These are phyloP conservation scores for Calonectria hongkongensis DNA, from an alignment of 2,329 filamentous ascomycete genomes.

Conservation along the genomic window DNA sequence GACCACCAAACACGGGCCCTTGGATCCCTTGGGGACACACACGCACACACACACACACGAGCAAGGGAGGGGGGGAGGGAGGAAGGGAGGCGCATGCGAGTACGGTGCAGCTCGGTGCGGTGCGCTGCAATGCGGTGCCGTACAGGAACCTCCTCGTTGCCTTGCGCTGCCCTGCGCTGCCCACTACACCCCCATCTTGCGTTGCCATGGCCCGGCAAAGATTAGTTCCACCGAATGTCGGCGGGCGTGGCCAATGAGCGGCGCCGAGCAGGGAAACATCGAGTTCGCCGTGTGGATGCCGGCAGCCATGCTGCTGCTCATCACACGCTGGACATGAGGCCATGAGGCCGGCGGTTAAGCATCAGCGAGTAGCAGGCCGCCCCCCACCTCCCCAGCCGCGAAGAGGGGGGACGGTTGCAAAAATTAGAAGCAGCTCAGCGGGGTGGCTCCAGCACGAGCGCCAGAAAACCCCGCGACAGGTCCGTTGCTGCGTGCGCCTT, in stretches of 20 bases:
- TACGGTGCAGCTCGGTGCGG: constrained; percentile 24
- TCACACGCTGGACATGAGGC: constrained; percentile 47
- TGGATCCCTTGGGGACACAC: not conserved
- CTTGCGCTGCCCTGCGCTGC: constrained; percentile 22
- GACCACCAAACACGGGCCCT: constrained; percentile 6
- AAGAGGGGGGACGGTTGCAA: constrained; percentile 36
- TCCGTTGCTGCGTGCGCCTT: constrained; percentile 30
- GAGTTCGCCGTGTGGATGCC: constrained; percentile 45
- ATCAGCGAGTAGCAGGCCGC: constrained; percentile 36
- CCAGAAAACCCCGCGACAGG: constrained; percentile 30
- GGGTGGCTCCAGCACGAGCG: constrained; percentile 26
- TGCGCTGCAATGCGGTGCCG: constrained; percentile 33
- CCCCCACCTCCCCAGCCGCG: constrained; percentile 30
- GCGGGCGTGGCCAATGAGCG: constrained; percentile 44
- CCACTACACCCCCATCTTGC: constrained; percentile 21
- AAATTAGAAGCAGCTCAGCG: constrained; percentile 47
- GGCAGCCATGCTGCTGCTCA: constrained; percentile 47
- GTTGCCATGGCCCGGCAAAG: constrained; percentile 27
- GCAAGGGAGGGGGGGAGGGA: no score
- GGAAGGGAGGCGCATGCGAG: constrained; percentile 13
- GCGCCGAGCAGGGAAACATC: constrained; percentile 46
- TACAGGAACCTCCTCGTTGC: constrained; percentile 35
- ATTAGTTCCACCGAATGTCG: constrained; percentile 15
- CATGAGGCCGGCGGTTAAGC: constrained; percentile 53
- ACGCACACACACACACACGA: no score